phyloP scores from a whole-genome alignment of 2,329 filamentous ascomycete genomes.

The Trematosphaeria pertusa region DNA sequence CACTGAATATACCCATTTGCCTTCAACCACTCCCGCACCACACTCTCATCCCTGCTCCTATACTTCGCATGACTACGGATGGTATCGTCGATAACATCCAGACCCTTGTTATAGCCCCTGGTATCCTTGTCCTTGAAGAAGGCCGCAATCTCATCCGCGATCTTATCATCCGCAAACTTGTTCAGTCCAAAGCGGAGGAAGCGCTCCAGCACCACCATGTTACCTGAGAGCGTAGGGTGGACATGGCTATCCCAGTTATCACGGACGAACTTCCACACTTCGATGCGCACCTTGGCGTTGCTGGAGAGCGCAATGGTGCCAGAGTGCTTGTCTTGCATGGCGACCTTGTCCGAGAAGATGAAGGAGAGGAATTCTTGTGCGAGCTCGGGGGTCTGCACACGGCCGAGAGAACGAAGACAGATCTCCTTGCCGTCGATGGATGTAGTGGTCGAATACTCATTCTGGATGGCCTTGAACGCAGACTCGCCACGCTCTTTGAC shows the following conservation, averaged over 20 bases:
- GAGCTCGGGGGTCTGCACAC: constrained; percentile 72
- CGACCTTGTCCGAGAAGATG: constrained; percentile 82
- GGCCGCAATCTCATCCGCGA: constrained; percentile 73
- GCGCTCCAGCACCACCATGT: constrained; percentile 87
- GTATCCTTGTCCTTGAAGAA: constrained; percentile 93
- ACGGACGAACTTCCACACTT: constrained; percentile 87
- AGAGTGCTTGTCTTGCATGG: constrained; percentile 85
- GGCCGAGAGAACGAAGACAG: constrained; percentile 76
- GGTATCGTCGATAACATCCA: constrained; percentile 85
- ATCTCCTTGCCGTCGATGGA: constrained; percentile 93
- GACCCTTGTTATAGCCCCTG: constrained; percentile 81
- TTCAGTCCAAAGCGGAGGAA: constrained; percentile 81
- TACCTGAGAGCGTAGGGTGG: constrained; percentile 73
- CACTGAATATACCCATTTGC: constrained; percentile 62
- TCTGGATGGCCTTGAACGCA: constrained; percentile 77
- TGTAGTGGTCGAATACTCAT: constrained; percentile 82
- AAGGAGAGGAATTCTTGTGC: constrained; percentile 73
- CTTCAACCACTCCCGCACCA: constrained; percentile 80
- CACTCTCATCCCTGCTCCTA: constrained; percentile 74
- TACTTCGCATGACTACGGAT: constrained; percentile 85
- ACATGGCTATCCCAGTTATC: constrained; percentile 76
- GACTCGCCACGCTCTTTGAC: constrained; percentile 74
- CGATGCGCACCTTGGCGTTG: constrained; percentile 74
- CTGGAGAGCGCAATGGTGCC: constrained; percentile 74
- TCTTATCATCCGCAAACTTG: constrained; percentile 75